Evolutionary conservation across 371 early-diverging fungal species (phyloP).

Genomic region (Circinella minor): DNA sequence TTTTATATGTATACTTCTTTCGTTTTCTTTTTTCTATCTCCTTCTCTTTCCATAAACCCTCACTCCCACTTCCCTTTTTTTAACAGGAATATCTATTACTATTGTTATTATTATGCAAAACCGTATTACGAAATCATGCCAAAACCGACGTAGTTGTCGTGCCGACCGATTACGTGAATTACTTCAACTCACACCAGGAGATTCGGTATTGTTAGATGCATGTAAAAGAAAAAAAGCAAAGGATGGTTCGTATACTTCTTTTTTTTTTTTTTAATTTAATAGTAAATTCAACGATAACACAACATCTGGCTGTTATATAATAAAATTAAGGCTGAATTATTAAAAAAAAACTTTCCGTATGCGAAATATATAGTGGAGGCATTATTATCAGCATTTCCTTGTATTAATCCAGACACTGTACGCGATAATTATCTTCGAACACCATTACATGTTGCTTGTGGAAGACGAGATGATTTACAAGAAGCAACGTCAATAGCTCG

Average conservation of each 20-base stretch:
- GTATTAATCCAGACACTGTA: conserved; percentile 45
- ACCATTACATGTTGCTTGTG: conserved; percentile 53
- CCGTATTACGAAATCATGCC: conserved; percentile 39
- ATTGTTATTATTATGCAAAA: conserved; percentile 14
- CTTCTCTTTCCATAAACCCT: neutral
- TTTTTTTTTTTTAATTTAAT: neutral
- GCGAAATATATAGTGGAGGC: conserved; percentile 28
- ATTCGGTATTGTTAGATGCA: conserved; percentile 40
- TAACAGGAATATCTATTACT: neutral
- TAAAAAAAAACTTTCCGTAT: neutral
- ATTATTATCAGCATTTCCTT: conserved; percentile 33
- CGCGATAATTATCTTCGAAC: conserved; percentile 49
- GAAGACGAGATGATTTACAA: conserved; percentile 39
- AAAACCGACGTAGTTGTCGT: conserved; percentile 27
- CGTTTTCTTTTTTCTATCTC: neutral
- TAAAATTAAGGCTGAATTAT: neutral
- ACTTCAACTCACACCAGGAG: conserved; percentile 34
- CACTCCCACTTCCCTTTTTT: neutral
- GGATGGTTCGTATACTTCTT: conserved; percentile 31
- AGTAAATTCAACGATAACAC: neutral
- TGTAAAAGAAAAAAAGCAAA: conserved; percentile 36
- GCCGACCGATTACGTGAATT: conserved; percentile 35
- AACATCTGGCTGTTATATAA: too few relatives aligned
- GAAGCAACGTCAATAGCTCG: conserved; percentile 42
- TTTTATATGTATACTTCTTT: too few relatives aligned